Evolutionary conservation across 192 early-diverging fungal species (phyloP), one percentile per base, ranked within the genome.

Genomic region (Dimargaris xerosporica): DNA sequence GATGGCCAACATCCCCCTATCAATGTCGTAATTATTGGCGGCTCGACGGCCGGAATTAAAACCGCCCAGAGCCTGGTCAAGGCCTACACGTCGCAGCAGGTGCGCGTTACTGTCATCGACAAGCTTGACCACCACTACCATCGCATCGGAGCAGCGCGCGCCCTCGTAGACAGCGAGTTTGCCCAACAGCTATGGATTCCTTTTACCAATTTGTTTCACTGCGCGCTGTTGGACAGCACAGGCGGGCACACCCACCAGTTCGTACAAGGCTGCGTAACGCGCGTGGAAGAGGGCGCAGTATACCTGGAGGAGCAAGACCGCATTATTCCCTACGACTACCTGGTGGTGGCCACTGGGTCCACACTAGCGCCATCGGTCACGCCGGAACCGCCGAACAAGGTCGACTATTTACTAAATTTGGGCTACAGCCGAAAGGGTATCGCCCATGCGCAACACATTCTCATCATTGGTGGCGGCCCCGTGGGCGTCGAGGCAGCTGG

Each of bases 391-490:
- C 42, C 60, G 12, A 75, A 61, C 72, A 72, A 56, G 75, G 73
- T 29, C 69, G 65, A 7, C 72, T 65, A 12, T 15, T 72, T 39
- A 63, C 44, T 17, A 69, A 76, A 28, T 68, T 80, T 43, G 47
- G 42, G 3, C 39, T 50, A 55, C 63, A 72, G n/a, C 69, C 75
- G 6, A 44, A 48, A 39, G 7, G 72, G 71, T 9, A 44, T 85
- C 30, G 66, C 69, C 4, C 34, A 48, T 10, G 78, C 81, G 2
- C 31, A 69, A 26, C 65, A 74, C 1, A 64, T 83, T 44, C 55
- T 85, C 11, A 75, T 85, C 44, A 61, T 83, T 19, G 83, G 83
- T 50, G 83, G 81, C 31, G 83, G 83, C 2, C 69, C 81, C 5
- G 78, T 80, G 5, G 83, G 83, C 17, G 69, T 83, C 45, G 79